Conservation (phyloP, 805 yeast species). For the Candida fluviatilis region DNA sequence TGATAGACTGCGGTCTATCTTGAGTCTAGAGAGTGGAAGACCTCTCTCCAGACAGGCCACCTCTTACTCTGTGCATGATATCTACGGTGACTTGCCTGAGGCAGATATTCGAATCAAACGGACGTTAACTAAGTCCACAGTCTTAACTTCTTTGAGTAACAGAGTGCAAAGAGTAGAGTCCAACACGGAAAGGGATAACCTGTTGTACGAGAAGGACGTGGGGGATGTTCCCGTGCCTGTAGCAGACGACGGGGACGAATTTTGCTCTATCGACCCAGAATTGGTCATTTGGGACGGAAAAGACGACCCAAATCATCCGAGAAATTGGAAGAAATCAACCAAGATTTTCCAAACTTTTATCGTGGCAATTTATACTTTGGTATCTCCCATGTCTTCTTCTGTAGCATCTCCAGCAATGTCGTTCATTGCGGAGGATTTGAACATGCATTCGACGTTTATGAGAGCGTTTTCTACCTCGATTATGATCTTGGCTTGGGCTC, state of each 20-base stretch:
- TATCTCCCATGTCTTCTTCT: constrained; percentile 61
- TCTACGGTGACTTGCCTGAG: constrained; percentile 38
- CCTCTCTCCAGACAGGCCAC: constrained; percentile 7
- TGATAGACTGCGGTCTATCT: not conserved
- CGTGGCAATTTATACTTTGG: constrained; percentile 52
- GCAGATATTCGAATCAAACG: constrained; percentile 38
- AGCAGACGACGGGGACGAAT: constrained; percentile 49
- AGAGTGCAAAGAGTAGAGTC: constrained; percentile 14
- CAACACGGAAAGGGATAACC: too few species aligned
- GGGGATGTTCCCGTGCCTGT: constrained; percentile 32
- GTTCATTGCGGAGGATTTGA: constrained; percentile 42
- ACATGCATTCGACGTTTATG: constrained; percentile 38
- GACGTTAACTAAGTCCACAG: constrained; percentile 41
- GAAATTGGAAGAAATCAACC: constrained; percentile 49
- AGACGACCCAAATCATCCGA: constrained; percentile 59
- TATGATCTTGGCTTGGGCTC: constrained; percentile 66
- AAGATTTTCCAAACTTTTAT: constrained; percentile 44
- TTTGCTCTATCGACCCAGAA: constrained; percentile 55
- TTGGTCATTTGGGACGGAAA: constrained; percentile 64
- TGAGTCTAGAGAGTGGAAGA: constrained; percentile 2
- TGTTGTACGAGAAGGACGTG: constrained; percentile 10
- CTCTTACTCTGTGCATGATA: constrained; percentile 27
- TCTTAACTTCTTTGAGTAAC: constrained; percentile 32
- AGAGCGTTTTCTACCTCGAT: constrained; percentile 56
- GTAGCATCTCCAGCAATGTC: constrained; percentile 58